Evolutionary conservation across 495 filamentous ascomycete species (phyloP), one percentile per base, ranked within the genome.

Genomic region (Podospora fimiseda): DNA sequence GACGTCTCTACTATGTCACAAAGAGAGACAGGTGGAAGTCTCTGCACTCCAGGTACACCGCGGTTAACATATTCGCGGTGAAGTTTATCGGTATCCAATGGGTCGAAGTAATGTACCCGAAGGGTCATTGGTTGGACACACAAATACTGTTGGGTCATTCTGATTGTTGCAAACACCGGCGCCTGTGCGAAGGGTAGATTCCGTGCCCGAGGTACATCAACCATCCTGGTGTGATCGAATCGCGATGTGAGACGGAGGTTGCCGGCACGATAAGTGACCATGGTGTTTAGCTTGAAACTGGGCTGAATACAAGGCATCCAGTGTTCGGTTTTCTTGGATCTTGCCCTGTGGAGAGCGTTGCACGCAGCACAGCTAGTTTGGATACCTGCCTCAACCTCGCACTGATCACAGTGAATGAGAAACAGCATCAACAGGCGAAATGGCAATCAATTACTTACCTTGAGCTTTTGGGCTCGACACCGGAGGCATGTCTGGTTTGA

Each of bases 401-500:
- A n/a, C n/a, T n/a, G n/a, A n/a, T n/a, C n/a, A n/a, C n/a, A n/a
- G n/a, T n/a, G n/a, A n/a, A n/a, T 20, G 13, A 16, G 18, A 45
- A 2, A 30, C 3, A 22, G 36, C 9, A 23, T 36, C 18, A 49
- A 14, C n/a, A 19, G 1, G 9, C n/a, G 11, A 20, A 38, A 18
- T 16, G 11, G 51, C n/a, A 30, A 46, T 3, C 5, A 14, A 13
- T 9, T 22, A 13, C 72, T 56, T 65, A 77, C 74, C 44, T 60
- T 66, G 46, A 72, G 61, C 20, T 68, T 66, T 51, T 75, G 71
- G 52, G 64, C 67, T 24, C 68, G 70, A 47, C 74, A 77, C 41
- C 74, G 68, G 49, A 74, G 56, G 50, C 74, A 77, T 2, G 73
- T n/a, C n/a, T n/a, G n/a, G n/a, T n/a, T n/a, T n/a, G n/a, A n/a